Percentiles rank a stretch among this genome's conserved stretches.
These are phyloP conservation scores for Terana coerulea DNA, from an alignment of 768 basidiomycete species.

Conservation along the genomic window DNA sequence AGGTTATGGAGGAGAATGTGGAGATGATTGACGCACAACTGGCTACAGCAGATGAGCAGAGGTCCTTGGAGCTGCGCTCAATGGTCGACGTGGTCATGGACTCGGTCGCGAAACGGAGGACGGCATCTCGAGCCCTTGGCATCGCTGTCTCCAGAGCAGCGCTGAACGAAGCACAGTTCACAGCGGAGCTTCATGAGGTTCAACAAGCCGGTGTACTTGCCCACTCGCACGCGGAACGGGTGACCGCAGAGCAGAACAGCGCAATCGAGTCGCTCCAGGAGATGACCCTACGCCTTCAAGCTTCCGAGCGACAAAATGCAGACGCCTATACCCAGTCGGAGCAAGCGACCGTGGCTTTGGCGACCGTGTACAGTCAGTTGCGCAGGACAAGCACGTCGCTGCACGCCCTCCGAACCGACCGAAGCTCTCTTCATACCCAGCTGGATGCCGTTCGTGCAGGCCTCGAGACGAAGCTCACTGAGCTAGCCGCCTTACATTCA, in stretches of 20 bases:
- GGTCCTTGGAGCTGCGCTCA: conserved; percentile 22
- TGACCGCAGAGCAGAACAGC: neutral
- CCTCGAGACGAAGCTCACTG: conserved; percentile 14
- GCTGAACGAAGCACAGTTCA: neutral
- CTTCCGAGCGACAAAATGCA: neutral
- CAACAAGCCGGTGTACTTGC: conserved; percentile 8
- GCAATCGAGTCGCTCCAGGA: neutral
- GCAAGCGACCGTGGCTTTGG: conserved; percentile 12
- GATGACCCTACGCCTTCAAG: conserved; percentile 1
- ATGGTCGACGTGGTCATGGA: conserved; percentile 23
- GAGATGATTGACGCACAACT: conserved; percentile 39
- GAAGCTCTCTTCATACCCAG: conserved; percentile 7
- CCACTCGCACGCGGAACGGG: neutral
- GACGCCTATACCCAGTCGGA: conserved; percentile 1
- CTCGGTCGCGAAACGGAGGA: conserved; percentile 8
- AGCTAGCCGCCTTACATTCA: conserved; percentile 15
- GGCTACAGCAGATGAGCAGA: conserved; percentile 19
- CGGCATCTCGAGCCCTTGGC: neutral
- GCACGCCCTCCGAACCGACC: neutral
- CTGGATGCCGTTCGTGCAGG: conserved; percentile 14
- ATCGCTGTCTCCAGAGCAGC: neutral
- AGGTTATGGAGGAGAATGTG: conserved; percentile 59
- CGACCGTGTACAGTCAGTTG: conserved; percentile 6
- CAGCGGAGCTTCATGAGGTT: conserved; percentile 12
- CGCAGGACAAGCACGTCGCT: conserved; percentile 1